A percentile compares a stretch with the other conserved stretches of the same genome.
Evolutionary conservation across 768 basidiomycete genomes (phyloP).

Genomic region (Leucosporidium yakuticum): DNA sequence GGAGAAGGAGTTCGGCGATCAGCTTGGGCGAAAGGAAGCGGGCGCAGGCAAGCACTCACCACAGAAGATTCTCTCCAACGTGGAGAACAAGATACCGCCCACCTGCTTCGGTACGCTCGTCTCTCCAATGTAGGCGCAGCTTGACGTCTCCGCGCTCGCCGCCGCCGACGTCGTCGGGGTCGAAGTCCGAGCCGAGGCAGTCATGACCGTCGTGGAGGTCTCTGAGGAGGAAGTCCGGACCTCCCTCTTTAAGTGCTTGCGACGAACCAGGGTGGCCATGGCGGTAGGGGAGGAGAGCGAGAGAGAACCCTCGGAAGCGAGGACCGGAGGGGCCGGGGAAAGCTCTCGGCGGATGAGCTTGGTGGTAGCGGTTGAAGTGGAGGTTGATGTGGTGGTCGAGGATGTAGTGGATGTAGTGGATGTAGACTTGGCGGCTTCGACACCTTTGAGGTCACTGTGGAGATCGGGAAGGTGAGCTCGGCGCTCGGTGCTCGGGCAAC

Average conservation of each 20-base stretch:
- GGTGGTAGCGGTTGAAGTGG: background rate
- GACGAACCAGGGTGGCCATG: too few species aligned
- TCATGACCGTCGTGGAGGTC: background rate
- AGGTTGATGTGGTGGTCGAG: background rate
- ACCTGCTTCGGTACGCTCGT: constrained; percentile 22
- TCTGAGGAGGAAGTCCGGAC: background rate
- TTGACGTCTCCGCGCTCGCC: background rate
- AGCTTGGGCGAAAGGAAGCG: background rate
- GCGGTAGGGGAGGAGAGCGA: background rate
- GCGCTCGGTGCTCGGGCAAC: background rate
- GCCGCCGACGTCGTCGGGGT: background rate
- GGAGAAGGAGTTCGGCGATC: background rate
- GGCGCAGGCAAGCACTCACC: background rate
- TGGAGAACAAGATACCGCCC: constrained; percentile 25
- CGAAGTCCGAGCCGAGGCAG: background rate
- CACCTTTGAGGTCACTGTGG: constrained; percentile 17
- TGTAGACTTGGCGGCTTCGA: background rate
- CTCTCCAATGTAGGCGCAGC: constrained; percentile 16
- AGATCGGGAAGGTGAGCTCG: too few species aligned
- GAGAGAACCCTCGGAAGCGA: too few species aligned
- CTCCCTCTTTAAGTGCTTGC: background rate
- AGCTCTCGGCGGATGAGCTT: background rate
- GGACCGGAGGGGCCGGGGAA: too few species aligned
- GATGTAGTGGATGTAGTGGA: background rate
- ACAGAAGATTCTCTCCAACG: constrained; percentile 26